Percentiles rank a stretch among this genome's conserved stretches.
These are phyloP conservation scores for Pholiota microspora DNA, from an alignment of 768 basidiomycete genomes.

Conservation along the genomic window DNA sequence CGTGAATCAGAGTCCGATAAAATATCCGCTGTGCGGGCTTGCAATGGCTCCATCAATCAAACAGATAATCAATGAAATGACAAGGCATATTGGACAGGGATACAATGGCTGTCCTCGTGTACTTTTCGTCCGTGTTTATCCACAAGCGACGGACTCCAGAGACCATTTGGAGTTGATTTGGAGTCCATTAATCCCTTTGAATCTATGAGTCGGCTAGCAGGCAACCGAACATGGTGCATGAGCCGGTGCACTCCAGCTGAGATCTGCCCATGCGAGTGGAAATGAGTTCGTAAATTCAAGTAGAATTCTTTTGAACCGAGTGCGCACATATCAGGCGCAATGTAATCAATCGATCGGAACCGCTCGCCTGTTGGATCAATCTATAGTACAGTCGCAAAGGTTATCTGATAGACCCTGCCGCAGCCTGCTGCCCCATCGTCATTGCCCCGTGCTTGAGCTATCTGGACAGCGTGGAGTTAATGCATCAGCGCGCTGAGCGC, in stretches of 20 bases:
- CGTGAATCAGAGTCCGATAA: constrained; percentile 2
- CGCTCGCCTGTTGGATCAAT: neutral
- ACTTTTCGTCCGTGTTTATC: neutral
- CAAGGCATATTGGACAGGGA: neutral
- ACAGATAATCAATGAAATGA: neutral
- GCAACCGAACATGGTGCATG: neutral
- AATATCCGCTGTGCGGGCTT: neutral
- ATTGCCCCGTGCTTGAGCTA: neutral
- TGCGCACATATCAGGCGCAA: neutral
- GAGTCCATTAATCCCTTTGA: neutral
- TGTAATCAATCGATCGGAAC: neutral
- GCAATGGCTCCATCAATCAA: neutral
- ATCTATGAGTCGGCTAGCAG: neutral
- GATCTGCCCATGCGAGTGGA: neutral
- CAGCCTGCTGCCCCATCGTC: neutral
- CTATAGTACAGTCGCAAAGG: neutral
- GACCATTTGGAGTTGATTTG: neutral
- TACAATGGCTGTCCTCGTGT: neutral
- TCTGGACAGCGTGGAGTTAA: neutral
- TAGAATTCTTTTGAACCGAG: neutral
- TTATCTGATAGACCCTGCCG: neutral
- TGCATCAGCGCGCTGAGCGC: neutral
- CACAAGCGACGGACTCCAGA: neutral
- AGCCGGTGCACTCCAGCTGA: neutral
- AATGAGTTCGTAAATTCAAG: neutral